Conservation (phyloP, 2,329 filamentous ascomycete genomes). For the Diaporthe sp. region DNA sequence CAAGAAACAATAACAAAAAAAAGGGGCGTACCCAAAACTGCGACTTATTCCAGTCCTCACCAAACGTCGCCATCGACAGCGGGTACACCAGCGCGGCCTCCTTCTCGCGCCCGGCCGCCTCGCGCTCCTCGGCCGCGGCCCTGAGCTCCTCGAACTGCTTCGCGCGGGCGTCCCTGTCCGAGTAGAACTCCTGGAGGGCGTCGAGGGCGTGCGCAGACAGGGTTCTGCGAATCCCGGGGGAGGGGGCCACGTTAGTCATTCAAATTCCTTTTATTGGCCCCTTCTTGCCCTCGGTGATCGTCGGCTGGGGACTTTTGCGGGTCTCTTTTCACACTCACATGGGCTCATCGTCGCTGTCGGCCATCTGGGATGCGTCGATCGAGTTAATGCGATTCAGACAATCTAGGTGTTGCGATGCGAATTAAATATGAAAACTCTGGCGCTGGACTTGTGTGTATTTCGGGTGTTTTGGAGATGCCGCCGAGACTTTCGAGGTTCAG, state of each 20-base stretch:
- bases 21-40: conserved; percentile 80
- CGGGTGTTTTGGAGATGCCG: conserved; percentile 2
- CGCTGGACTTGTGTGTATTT: not conserved
- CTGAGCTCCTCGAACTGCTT: conserved; percentile 79
- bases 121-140: conserved; percentile 67
- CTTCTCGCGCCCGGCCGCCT: not conserved
- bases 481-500: not conserved
- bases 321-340: conserved; percentile 56
- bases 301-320: conserved; percentile 6
- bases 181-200: conserved; percentile 81
- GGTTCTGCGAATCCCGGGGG: conserved; percentile 56
- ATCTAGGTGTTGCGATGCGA: not conserved
- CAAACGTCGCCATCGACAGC: conserved; percentile 77
- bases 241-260: not conserved
- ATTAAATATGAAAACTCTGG: not conserved
- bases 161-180: conserved; percentile 76
- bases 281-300: not conserved
- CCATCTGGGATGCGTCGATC: conserved; percentile 43
- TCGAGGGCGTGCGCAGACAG: conserved; percentile 77
- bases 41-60: conserved; percentile 86
- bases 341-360: conserved; percentile 62
- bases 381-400: not conserved
- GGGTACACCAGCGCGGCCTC: conserved; percentile 44
- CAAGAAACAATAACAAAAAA: too few species aligned
- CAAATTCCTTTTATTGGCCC: not conserved